A percentile compares a stretch with the other conserved stretches of the same genome.
Evolutionary conservation across 73 alveolate species (phyloP).

Genomic region (Symbiodinium pilosum): DNA sequence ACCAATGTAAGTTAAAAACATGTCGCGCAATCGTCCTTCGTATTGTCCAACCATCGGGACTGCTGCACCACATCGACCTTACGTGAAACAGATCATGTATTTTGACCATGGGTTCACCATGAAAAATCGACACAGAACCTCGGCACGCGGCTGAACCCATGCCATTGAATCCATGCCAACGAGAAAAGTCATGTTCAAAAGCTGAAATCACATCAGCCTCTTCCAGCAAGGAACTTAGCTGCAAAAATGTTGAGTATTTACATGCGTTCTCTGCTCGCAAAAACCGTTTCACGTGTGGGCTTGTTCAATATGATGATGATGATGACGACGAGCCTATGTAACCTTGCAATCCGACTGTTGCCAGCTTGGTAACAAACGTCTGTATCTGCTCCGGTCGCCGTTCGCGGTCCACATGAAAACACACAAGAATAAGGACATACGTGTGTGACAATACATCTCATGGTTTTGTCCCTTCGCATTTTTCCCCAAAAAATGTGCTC

Average conservation of each 20-base stretch:
- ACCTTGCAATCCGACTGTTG: too few relatives aligned
- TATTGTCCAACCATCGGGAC: constrained; percentile 8
- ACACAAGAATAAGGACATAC: too few relatives aligned
- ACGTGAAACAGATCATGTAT: neutral
- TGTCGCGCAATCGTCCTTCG: neutral
- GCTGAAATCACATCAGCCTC: neutral
- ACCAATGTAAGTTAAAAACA: neutral
- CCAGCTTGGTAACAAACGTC: too few relatives aligned
- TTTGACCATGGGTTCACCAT: neutral
- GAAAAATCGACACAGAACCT: neutral
- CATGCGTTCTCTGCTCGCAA: neutral
- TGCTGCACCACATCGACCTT: neutral
- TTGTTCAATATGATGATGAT: too few relatives aligned
- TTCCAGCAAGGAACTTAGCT: neutral
- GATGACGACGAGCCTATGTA: too few relatives aligned
- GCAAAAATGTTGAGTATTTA: neutral
- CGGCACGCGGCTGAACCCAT: neutral
- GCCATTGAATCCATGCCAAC: neutral
- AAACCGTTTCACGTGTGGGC: too few relatives aligned
- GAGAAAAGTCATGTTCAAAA: neutral
- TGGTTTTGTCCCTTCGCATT: too few relatives aligned
- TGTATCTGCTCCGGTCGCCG: too few relatives aligned
- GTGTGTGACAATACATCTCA: too few relatives aligned
- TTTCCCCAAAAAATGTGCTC: too few relatives aligned
- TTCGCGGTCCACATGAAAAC: too few relatives aligned